Evolutionary conservation across 2,329 filamentous ascomycete genomes (phyloP).

Genomic region (Paraphaeosphaeria sporulosa): DNA sequence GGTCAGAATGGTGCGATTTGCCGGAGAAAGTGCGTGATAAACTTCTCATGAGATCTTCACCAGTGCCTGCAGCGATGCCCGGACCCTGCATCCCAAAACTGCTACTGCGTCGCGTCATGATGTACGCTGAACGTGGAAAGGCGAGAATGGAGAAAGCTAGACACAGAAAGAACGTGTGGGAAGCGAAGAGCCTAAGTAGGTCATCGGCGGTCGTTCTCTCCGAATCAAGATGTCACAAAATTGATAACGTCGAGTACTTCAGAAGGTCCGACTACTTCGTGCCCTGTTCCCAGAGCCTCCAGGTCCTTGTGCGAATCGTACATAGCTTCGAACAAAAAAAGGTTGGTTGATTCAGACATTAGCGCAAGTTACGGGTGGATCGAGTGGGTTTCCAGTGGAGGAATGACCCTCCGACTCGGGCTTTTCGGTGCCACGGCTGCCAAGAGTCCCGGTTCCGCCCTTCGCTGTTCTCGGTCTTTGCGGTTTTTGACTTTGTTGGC

Average conservation of each 20-base stretch:
- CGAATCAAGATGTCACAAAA: neutral
- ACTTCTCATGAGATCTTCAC: slow-evolving; percentile 1
- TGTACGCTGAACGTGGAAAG: neutral
- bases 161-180: neutral
- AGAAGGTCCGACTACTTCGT: neutral
- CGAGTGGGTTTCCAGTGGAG: neutral
- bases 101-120: slow-evolving; percentile 7
- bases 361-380: neutral
- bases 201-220: neutral
- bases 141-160: neutral
- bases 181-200: neutral
- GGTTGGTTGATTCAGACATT: neutral
- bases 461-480: neutral
- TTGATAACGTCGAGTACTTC: neutral
- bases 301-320: neutral
- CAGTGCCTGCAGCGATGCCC: slow-evolving; percentile 3
- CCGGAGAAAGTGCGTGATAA: slow-evolving; percentile 7
- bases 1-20: slow-evolving; percentile 2
- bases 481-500: neutral
- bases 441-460: slow-evolving; percentile 4
- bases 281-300: neutral
- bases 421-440: slow-evolving; percentile 3
- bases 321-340: neutral
- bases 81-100: neutral
- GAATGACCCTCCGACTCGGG: neutral